Conservation (phyloP, 495 filamentous ascomycete species). For the Penicillium arizonense region DNA sequence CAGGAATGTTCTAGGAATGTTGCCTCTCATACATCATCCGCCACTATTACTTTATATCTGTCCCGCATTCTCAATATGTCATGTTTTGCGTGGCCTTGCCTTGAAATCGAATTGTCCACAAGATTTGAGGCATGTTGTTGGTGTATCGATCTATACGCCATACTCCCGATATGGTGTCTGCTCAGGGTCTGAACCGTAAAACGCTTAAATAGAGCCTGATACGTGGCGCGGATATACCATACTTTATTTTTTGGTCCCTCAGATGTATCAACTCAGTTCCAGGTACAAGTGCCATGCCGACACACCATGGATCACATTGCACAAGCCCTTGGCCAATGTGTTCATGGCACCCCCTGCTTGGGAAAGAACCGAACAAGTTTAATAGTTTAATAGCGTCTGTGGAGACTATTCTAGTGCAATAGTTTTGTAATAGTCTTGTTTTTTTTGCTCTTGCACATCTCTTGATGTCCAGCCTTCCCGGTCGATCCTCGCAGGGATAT, state of each 20-base stretch:
- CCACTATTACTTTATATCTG: not conserved
- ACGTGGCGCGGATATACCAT: too few relatives aligned
- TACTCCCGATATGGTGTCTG: too few relatives aligned
- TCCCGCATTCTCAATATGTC: not conserved
- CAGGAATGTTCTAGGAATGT: slow-evolving; percentile 6
- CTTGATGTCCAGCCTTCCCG: not conserved
- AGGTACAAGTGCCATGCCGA: not conserved
- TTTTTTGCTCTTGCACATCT: not conserved
- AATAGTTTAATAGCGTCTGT: not conserved
- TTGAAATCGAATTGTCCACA: too few relatives aligned
- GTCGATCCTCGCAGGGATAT: not conserved
- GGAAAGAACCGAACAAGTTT: not conserved
- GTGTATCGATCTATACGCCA: too few relatives aligned
- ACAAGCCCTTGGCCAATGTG: slow-evolving; percentile 8
- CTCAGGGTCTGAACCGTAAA: not conserved
- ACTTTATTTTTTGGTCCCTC: too few relatives aligned
- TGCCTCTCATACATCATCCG: not conserved
- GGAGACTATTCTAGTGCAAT: not conserved
- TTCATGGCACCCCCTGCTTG: slow-evolving; percentile 5
- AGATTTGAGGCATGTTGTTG: too few relatives aligned
- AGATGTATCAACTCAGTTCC: not conserved
- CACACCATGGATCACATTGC: slow-evolving; percentile 8
- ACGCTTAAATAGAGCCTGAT: too few relatives aligned
- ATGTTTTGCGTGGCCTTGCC: too few relatives aligned
- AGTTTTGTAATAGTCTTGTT: not conserved